Evolutionary conservation across 2,329 filamentous ascomycete species (phyloP), one percentile per base, ranked within the genome.

Genomic region (Hawksworthiomyces lignivorus): DNA sequence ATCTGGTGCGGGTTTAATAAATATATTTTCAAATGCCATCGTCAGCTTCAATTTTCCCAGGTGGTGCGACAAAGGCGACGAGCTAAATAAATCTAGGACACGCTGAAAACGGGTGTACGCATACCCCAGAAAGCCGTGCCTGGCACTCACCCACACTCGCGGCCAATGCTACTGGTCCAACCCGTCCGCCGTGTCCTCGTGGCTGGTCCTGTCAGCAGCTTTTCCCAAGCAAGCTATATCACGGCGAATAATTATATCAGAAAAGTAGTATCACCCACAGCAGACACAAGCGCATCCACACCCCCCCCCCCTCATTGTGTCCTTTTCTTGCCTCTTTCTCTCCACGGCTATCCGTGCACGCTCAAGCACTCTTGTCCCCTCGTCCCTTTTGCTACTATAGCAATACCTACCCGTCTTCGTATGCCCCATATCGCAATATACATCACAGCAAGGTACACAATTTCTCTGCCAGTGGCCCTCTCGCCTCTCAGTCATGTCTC

Each of bases 401-500:
- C n/a, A n/a, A 26, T 26, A 26, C 24, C 24, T 26, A 8, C 8
- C 24, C 24, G 24, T 11, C 9, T 20, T 35, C 17, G 7, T 42
- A 42, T 33, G 20, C 40, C 40, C 21, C 40, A 36, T 42, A 32
- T 28, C 34, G 40, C 40, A 42, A 28, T 42, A 32, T 37, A 42
- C 39, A 28, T n/a, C 21, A 31, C 27, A 30, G 26, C n/a, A n/a
- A n/a, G n/a, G n/a, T n/a, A n/a, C n/a, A n/a, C n/a, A n/a, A n/a
- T n/a, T n/a, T n/a, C n/a, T n/a, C n/a, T n/a, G n/a, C n/a, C n/a
- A n/a, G n/a, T n/a, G n/a, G n/a, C n/a, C n/a, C n/a, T n/a, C n/a
- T n/a, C n/a, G n/a, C n/a, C n/a, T n/a, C n/a, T n/a, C n/a, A n/a
- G n/a, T n/a, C n/a, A n/a, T n/a, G n/a, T n/a, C n/a, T n/a, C n/a